Base-by-base conservation (phyloP, 495 filamentous ascomycete genomes). In the Penicillium robsamsonii region DNA sequence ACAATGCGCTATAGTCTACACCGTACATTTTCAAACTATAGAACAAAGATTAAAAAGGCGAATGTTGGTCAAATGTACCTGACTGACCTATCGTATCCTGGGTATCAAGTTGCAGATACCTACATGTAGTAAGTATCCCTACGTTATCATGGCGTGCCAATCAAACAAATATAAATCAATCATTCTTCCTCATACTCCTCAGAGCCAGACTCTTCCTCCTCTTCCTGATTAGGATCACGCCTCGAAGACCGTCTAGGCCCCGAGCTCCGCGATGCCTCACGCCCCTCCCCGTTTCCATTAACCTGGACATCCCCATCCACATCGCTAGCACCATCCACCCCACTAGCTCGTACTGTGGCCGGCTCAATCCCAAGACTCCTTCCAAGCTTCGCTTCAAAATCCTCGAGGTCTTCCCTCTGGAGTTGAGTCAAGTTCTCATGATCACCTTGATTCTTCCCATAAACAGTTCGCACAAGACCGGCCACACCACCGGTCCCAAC, bases 401-500 rank as follows among this genome's bases (percentile, higher is more conserved):
- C 65, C 30, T 66, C 64, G 18, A 58, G 59, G 29, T 53, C 61
- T 17, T 66, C 58, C 35, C 56, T 63, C 59, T 70, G 66, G 3
- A 70, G 65, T 50, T 76, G 70, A 11, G 81, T 74, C n/a, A 85
- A 58, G 53, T 58, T 50, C 58, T 38, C 58, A 45, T 70, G 49
- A 52, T 67, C 67, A 58, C 57, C 60, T 57, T 58, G 54, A 67
- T 62, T 50, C 61, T 64, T 49, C 42, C 62, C 75, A 65, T 86
- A 86, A 13, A 89, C 86, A 53, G 73, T 75, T 51, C 80, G 80
- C 4, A 93, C 84, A 48, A 97, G 64, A 2, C 82, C 83, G 13
- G 84, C 82, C 30, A 95, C 86, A 13, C 85, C 88, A 30, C 81
- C 77, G 50, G 83, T 81, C 3, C 86, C 87, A 31, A 98, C 86